phyloP scores from a whole-genome alignment of 2,329 filamentous ascomycete genomes.

The Rugonectria rugulosa region DNA sequence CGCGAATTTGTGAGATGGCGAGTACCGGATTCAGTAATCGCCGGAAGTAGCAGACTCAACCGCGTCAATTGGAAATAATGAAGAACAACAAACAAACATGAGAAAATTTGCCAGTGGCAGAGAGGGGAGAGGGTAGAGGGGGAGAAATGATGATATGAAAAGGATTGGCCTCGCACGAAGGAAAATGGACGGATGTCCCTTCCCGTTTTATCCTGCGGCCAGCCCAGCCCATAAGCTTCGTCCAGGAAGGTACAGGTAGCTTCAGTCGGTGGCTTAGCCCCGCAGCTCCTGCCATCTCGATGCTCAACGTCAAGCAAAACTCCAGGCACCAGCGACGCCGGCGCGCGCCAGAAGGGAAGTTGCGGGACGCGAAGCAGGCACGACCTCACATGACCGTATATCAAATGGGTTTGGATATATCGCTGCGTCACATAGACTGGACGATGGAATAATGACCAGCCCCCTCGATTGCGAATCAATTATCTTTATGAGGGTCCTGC shows the following conservation, averaged over 20 bases:
- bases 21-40: slow-evolving; percentile 36
- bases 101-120: too few relatives aligned
- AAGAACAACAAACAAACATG: not conserved
- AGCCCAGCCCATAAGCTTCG: not conserved
- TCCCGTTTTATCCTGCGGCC: slow-evolving; percentile 14
- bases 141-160: not conserved
- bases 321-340: slow-evolving; percentile 41
- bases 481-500: slow-evolving; percentile 10
- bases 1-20: slow-evolving; percentile 10
- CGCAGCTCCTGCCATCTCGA: slow-evolving; percentile 8
- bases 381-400: slow-evolving; percentile 38
- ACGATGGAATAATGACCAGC: not conserved
- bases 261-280: slow-evolving; percentile 15
- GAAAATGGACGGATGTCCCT: slow-evolving; percentile 3
- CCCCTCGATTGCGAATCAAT: not conserved
- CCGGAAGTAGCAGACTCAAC: slow-evolving; percentile 25
- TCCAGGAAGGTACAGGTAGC: not conserved
- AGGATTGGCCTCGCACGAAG: slow-evolving; percentile 8
- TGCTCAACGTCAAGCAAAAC: slow-evolving; percentile 14
- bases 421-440: slow-evolving; percentile 1
- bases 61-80: slow-evolving; percentile 23
- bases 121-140: not conserved
- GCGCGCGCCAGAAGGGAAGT: slow-evolving; percentile 20
- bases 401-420: slow-evolving; percentile 1
- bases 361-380: slow-evolving; percentile 32